Evolutionary conservation across 305 asterid genomes (phyloP), one percentile per base, ranked within the genome.

Genomic region (Fraxinus xanthoxyloides): DNA sequence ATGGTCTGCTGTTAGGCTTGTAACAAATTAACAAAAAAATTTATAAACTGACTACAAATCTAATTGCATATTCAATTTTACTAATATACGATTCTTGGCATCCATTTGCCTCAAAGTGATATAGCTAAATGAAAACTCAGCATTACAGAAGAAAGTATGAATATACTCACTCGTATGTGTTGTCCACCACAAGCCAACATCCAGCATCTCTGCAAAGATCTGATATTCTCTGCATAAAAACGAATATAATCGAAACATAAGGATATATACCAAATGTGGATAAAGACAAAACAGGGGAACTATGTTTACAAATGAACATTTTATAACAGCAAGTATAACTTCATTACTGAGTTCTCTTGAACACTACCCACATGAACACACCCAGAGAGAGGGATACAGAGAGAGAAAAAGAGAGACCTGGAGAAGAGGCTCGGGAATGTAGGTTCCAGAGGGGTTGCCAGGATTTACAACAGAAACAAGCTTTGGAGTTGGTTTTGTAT

Each of bases 401-500:
- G 48, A 10, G 54, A 43, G 54, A 43, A 2, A 43, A 0, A 46
- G 54, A 15, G 56, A 48, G 23, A 85, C 99, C 99, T 89, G 89
- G 54, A 96, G 99, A 91, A 96, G 95, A 81, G 97, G 88, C 89
- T 91, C 90, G 0, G 99, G 99, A 80, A 96, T 91, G 87, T 90
- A 96, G 72, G 99, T 96, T 84, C 99, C 99, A 2, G 99, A 96
- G 2, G 99, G 99, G 85, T 96, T 96, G 79, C 99, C 99, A 0
- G 99, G 99, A 92, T 96, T 96, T 79, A 96, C 99, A 76, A 96
- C 89, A 79, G 90, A 85, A 35, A 96, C 98, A 56, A 96, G 95
- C 95, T 94, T 96, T 17, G 99, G 99, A 21, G 98, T 92, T 30
- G 98, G 99, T 83, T 89, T 89, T 13, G 93, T 85, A 54, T 93